These are phyloP conservation scores for Alnus rubra DNA, from an alignment of 306 rosid genomes.

Conservation along the genomic window DNA sequence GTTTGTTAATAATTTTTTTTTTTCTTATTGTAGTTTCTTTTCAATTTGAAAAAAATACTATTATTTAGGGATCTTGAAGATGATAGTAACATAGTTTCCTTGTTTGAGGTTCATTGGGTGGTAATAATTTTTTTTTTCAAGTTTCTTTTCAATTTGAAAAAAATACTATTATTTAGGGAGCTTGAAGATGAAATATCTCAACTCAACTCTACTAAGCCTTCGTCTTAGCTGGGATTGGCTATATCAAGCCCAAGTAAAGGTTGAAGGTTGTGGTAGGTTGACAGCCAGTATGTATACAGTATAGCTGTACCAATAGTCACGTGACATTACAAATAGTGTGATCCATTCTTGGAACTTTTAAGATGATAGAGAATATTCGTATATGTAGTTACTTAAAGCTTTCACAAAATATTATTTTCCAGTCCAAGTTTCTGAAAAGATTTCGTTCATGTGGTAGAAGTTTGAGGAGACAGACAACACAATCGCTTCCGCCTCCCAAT, in stretches of 20 bases:
- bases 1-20: background rate
- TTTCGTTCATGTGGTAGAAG: background rate
- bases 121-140: background rate
- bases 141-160: background rate
- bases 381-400: background rate
- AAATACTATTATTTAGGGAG: background rate
- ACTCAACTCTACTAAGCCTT: background rate
- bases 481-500: background rate
- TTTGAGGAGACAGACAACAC: background rate
- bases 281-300: background rate
- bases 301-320: background rate
- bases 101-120: conserved; percentile 17
- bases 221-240: background rate
- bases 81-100: background rate
- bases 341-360: background rate
- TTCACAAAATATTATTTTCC: background rate
- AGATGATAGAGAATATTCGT: background rate
- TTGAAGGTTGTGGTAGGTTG: background rate
- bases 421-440: background rate
- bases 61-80: background rate
- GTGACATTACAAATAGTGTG: background rate
- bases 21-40: background rate
- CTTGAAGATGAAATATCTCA: background rate
- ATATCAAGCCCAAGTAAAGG: background rate
- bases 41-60: background rate